Base-by-base conservation (phyloP, 139 green algal species). In the Pleodorina starrii region DNA sequence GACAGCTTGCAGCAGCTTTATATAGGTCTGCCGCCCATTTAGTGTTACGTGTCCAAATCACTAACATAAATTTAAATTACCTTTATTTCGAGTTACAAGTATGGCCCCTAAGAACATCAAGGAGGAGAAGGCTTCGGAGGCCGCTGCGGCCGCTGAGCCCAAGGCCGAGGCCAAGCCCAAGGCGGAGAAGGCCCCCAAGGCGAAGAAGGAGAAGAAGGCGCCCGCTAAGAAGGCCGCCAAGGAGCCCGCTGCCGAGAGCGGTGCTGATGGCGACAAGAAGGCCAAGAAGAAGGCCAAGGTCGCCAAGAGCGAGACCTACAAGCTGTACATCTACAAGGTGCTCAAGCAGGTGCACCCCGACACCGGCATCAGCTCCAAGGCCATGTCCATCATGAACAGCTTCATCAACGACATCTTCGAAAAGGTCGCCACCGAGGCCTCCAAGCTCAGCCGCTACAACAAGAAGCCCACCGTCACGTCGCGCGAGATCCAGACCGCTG, bases 251-350 rank as follows among this genome's bases (percentile, higher is more conserved):
- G 68, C 68, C 10, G 68, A n/a, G n/a, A n/a, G 35, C 25, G 68
- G 35, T 23, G 68, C 46, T 46, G 68, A 76, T 17, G 68, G 68
- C 68, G 68, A 76, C 35, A 76, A 76, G 68, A 76, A 76, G 68
- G 4, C 32, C 6, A 76, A 76, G 68, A 76, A 76, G 68, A 76
- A 76, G 68, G 68, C 68, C 68, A 76, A 76, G 68, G 68, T 76
- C 68, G 14, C 40, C 42, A 80, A 80, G 72, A 38, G 40, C 44
- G 96, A 99, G 94, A 98, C 96, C 72, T 99, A 98, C 97, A 99
- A 99, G 96, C 98, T 99, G 76, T 99, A 99, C 95, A 99, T 99
- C 95, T 99, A 99, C 96, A 99, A 99, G 95, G 97, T 99, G 81
- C 92, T 97, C n/a, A 98, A 94, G 85, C 88, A 94, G 91, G 97